Conservation (phyloP, 2,329 filamentous ascomycete genomes). For the Beauveria sp. region DNA sequence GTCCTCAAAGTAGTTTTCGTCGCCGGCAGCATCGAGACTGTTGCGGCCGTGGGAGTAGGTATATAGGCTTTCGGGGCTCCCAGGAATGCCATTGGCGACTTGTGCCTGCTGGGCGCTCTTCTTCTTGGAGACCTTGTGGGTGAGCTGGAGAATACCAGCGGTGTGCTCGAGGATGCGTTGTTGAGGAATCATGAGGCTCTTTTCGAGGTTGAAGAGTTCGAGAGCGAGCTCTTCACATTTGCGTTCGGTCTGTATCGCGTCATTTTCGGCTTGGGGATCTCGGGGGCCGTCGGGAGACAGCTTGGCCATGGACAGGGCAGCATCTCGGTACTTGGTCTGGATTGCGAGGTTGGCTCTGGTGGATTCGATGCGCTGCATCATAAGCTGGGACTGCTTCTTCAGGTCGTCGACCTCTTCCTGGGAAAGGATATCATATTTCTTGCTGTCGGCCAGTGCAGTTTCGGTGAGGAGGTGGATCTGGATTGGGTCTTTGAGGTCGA, state of each 20-base stretch:
- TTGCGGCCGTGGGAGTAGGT: slow-evolving; percentile 56
- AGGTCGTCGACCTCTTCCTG: slow-evolving; percentile 86
- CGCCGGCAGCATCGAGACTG: slow-evolving; percentile 46
- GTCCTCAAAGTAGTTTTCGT: slow-evolving; percentile 67
- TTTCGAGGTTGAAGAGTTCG: slow-evolving; percentile 74
- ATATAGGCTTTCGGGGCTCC: slow-evolving; percentile 71
- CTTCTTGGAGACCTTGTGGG: slow-evolving; percentile 68
- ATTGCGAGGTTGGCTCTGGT: slow-evolving; percentile 76
- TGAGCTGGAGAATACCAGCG: slow-evolving; percentile 83
- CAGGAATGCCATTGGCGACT: slow-evolving; percentile 53
- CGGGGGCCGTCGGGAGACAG: slow-evolving; percentile 59
- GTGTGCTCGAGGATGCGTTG: slow-evolving; percentile 79
- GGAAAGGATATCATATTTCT: slow-evolving; percentile 74
- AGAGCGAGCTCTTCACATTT: slow-evolving; percentile 80
- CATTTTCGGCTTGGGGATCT: slow-evolving; percentile 61
- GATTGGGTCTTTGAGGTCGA: slow-evolving; percentile 64
- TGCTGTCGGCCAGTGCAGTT: slow-evolving; percentile 85
- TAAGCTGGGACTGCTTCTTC: slow-evolving; percentile 73
- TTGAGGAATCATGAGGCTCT: slow-evolving; percentile 66
- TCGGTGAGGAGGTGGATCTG: slow-evolving; percentile 89
- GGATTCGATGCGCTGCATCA: slow-evolving; percentile 72
- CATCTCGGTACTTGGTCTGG: slow-evolving; percentile 91
- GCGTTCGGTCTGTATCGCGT: slow-evolving; percentile 64
- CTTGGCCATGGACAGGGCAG: slow-evolving; percentile 76
- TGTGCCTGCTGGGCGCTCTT: slow-evolving; percentile 35